These are phyloP conservation scores for Neurospora sp. DNA, from an alignment of 495 filamentous ascomycete species.

Conservation along the genomic window DNA sequence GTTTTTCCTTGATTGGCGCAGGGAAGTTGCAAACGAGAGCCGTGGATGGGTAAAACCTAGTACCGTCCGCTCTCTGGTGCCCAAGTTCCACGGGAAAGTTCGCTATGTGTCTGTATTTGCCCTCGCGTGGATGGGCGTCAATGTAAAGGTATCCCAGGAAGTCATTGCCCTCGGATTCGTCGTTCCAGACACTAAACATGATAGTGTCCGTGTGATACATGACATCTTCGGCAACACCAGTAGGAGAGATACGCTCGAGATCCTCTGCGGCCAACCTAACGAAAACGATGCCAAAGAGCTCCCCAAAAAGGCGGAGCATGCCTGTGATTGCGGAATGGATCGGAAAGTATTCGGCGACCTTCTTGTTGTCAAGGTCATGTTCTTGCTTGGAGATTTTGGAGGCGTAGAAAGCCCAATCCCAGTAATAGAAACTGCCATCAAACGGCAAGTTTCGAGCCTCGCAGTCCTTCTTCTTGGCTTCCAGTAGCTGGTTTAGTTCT, in stretches of 20 bases:
- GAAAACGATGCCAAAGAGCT: slow-evolving; percentile 85
- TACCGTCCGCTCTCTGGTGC: slow-evolving; percentile 41
- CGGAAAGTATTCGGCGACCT: slow-evolving; percentile 92
- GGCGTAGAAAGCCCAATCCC: slow-evolving; percentile 79
- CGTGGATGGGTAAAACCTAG: slow-evolving; percentile 48
- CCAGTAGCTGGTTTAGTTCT: slow-evolving; percentile 61
- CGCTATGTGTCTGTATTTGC: slow-evolving; percentile 61
- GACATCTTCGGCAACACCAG: slow-evolving; percentile 48
- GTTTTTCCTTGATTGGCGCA: slow-evolving; percentile 51
- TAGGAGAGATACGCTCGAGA: slow-evolving; percentile 35
- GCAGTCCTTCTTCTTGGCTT: slow-evolving; percentile 72
- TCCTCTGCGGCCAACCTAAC: slow-evolving; percentile 58
- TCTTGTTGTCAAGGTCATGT: slow-evolving; percentile 76
- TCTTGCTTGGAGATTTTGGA: slow-evolving; percentile 87
- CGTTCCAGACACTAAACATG: slow-evolving; percentile 54
- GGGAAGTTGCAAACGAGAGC: slow-evolving; percentile 59
- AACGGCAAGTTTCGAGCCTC: slow-evolving; percentile 42
- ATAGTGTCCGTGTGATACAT: slow-evolving; percentile 53
- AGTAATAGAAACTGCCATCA: slow-evolving; percentile 77
- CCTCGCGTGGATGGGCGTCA: slow-evolving; percentile 49
- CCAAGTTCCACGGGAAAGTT: slow-evolving; percentile 72
- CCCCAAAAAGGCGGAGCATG: slow-evolving; percentile 92
- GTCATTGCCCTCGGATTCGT: slow-evolving; percentile 41
- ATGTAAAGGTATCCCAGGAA: slow-evolving; percentile 59
- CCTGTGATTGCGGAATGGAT: slow-evolving; percentile 70